Evolutionary conservation across 2,329 filamentous ascomycete species (phyloP).

Genomic region (Penicillium sp.): DNA sequence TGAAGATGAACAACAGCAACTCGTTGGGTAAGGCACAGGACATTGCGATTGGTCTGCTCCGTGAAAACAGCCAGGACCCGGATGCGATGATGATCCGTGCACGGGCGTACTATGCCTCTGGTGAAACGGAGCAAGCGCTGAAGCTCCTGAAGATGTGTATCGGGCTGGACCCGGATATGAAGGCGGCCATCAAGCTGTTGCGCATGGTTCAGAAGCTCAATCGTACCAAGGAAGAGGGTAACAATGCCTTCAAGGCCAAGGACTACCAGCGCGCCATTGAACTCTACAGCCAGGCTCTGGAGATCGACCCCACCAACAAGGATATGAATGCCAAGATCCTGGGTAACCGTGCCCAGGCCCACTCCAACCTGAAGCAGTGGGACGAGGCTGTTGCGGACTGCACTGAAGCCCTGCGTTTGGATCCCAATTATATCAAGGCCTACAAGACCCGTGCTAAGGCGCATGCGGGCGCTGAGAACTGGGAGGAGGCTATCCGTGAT

Average conservation of each 20-base stretch:
- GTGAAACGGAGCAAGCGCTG: slow-evolving; percentile 92
- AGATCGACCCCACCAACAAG: slow-evolving; percentile 83
- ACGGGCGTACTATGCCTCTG: slow-evolving; percentile 81
- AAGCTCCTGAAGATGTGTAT: slow-evolving; percentile 89
- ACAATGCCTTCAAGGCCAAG: slow-evolving; percentile 81
- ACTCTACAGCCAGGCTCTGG: slow-evolving; percentile 78
- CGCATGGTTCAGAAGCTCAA: slow-evolving; percentile 88
- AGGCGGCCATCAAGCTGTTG: slow-evolving; percentile 82
- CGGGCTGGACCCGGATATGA: slow-evolving; percentile 87
- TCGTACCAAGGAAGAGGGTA: slow-evolving; percentile 91
- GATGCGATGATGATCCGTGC: slow-evolving; percentile 90
- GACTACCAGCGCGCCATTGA: slow-evolving; percentile 77
- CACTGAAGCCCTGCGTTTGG: slow-evolving; percentile 76
- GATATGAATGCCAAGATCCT: slow-evolving; percentile 92
- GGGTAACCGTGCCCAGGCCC: slow-evolving; percentile 87
- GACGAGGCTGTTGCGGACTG: slow-evolving; percentile 80
- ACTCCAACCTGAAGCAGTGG: slow-evolving; percentile 76
- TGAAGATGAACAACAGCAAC: slow-evolving; percentile 90
- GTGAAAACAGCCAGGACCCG: slow-evolving; percentile 84
- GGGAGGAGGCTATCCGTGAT: slow-evolving; percentile 87
- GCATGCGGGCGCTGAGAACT: slow-evolving; percentile 76
- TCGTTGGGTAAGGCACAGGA: slow-evolving; percentile 88
- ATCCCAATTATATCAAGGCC: slow-evolving; percentile 83
- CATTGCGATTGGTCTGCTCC: slow-evolving; percentile 81
- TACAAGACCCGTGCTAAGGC: slow-evolving; percentile 93